A percentile compares a stretch with the other conserved stretches of the same genome.
These are phyloP conservation scores for Pyrenochaeta sp. DNA, from an alignment of 2,329 filamentous ascomycete genomes.

Conservation along the genomic window DNA sequence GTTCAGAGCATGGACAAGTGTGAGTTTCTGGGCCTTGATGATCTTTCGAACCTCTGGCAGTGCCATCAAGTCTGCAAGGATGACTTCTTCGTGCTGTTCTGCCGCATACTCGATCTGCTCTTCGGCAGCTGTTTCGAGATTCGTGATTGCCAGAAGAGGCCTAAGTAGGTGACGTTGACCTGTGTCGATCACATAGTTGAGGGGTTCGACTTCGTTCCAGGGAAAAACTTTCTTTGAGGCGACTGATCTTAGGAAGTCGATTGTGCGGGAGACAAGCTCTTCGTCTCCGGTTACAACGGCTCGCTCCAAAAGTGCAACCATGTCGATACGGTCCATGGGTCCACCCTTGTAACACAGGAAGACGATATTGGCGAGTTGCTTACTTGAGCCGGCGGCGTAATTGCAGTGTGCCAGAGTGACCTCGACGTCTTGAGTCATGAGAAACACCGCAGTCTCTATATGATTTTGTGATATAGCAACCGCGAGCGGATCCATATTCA, in stretches of 20 bases:
- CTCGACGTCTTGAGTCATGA: background rate
- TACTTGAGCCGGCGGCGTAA: background rate
- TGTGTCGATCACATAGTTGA: background rate
- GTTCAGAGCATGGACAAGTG: background rate
- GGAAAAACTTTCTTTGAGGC: background rate
- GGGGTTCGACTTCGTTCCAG: background rate
- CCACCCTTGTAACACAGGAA: background rate
- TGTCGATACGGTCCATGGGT: background rate
- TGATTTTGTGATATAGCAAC: background rate
- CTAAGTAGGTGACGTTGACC: background rate
- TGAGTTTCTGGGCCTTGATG: background rate
- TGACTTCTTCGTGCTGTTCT: background rate
- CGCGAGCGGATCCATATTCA: background rate
- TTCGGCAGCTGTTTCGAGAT: background rate
- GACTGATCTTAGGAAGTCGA: background rate
- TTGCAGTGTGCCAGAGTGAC: background rate
- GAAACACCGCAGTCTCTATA: background rate
- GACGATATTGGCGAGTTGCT: background rate
- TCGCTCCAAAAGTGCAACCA: background rate
- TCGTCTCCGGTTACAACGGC: background rate
- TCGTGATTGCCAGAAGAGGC: background rate
- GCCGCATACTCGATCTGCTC: background rate
- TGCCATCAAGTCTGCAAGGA: background rate
- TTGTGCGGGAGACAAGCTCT: background rate
- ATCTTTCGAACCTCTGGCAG: background rate